A percentile compares a stretch with the other conserved stretches of the same genome.
Conservation (phyloP, 495 filamentous ascomycete species). For the Neurospora cerealis region DNA sequence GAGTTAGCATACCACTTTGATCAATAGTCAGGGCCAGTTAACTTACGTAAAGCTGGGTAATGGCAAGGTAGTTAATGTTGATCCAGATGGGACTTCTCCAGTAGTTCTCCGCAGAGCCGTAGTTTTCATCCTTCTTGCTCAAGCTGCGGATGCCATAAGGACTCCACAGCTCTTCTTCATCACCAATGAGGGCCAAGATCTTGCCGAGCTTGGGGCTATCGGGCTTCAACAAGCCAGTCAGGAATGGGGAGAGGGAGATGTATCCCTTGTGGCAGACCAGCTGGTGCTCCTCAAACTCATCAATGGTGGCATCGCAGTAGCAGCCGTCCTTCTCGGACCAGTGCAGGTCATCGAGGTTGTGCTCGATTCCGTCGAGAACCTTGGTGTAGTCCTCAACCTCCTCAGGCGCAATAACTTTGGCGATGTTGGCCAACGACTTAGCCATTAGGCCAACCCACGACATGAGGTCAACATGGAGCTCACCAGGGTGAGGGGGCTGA, state of each 20-base stretch:
- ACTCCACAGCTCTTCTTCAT: conserved; percentile 82
- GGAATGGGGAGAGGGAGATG: conserved; percentile 86
- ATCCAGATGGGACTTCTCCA: conserved; percentile 96
- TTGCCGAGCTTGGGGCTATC: conserved; percentile 63
- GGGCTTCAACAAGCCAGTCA: conserved; percentile 62
- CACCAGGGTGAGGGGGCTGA: conserved; percentile 94
- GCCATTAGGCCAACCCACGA: conserved; percentile 97
- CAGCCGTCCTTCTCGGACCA: conserved; percentile 71
- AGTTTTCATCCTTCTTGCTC: conserved; percentile 72
- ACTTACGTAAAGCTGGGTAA: conserved; percentile 75
- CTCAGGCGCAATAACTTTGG: conserved; percentile 55
- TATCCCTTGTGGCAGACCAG: conserved; percentile 96
- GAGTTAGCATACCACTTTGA: too few species aligned
- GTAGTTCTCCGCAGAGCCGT: conserved; percentile 90
- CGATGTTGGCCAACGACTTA: conserved; percentile 67
- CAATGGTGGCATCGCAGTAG: conserved; percentile 92
- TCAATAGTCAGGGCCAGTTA: too few species aligned
- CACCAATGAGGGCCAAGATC: conserved; percentile 64
- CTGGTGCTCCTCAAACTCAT: conserved; percentile 83
- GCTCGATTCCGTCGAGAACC: conserved; percentile 67
- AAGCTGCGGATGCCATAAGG: conserved; percentile 77
- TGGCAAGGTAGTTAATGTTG: conserved; percentile 89
- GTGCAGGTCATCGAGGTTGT: conserved; percentile 88
- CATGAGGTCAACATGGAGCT: conserved; percentile 90
- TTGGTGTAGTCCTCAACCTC: conserved; percentile 63